Evolutionary conservation across 139 green algal species (phyloP).

Genomic region (Closterium sp.): DNA sequence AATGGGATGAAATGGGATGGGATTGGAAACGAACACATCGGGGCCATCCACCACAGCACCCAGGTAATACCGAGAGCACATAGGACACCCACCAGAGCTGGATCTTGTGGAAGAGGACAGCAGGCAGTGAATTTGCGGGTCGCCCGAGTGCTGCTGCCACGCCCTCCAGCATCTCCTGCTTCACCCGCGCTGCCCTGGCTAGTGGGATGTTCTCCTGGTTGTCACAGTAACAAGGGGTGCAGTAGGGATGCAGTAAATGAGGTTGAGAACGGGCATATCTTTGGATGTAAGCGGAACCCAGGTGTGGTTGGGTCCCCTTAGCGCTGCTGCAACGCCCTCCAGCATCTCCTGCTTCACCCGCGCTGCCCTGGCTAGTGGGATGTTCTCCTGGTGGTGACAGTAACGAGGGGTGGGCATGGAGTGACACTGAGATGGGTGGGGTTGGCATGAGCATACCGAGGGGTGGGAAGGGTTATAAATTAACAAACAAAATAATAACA

Average conservation of each 20-base stretch:
- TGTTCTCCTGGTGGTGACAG: conserved; percentile 11
- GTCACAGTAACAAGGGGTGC: not conserved
- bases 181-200: conserved; percentile 25
- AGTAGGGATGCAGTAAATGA: not conserved
- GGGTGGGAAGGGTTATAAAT: no score
- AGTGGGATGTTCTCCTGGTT: conserved; percentile 14
- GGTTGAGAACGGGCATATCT: conserved; percentile 30
- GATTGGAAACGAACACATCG: not conserved
- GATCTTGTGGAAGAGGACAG: conserved; percentile 7
- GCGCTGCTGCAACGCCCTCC: conserved; percentile 3
- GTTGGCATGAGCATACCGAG: no score
- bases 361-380: conserved; percentile 9
- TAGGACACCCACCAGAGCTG: conserved; percentile 35
- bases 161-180: conserved; percentile 27
- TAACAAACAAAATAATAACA: no score
- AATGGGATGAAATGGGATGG: not conserved
- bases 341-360: conserved; percentile 29
- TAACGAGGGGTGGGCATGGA: not conserved
- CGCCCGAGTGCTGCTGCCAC: conserved; percentile 18
- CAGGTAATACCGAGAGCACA: not conserved
- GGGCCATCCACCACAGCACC: no score
- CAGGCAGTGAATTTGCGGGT: not conserved
- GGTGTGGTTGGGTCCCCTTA: not conserved
- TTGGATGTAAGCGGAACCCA: conserved; percentile 61
- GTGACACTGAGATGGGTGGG: no score